Percentiles rank a stretch among this genome's conserved stretches.
These are phyloP conservation scores for Fistulifera pelliculosa DNA, from an alignment of 108 stramenopile species.

Conservation along the genomic window DNA sequence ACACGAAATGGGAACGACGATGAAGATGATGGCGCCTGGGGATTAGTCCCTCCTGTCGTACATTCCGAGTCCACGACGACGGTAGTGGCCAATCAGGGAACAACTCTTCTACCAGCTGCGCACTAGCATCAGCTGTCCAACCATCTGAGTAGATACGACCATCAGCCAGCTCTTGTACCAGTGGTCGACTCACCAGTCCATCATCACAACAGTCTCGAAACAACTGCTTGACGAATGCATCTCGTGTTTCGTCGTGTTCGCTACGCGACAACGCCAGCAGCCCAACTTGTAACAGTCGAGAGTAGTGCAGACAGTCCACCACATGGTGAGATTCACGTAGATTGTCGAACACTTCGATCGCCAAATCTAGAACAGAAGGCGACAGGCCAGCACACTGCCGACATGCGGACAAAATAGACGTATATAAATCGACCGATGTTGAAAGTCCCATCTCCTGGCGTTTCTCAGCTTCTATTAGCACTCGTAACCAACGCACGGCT, in stretches of 20 bases:
- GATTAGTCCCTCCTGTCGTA: slow-evolving; percentile 8
- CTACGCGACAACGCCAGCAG: slow-evolving; percentile 36
- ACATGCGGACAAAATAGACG: slow-evolving; percentile 35
- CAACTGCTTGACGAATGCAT: slow-evolving; percentile 25
- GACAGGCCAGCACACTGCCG: slow-evolving; percentile 4
- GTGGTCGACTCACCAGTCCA: slow-evolving; percentile 45
- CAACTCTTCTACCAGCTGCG: slow-evolving; percentile 16
- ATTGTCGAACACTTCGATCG: slow-evolving; percentile 23
- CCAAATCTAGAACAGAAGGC: slow-evolving; percentile 20
- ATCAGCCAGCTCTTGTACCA: slow-evolving; percentile 28
- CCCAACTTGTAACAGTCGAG: slow-evolving; percentile 38
- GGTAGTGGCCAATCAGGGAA: slow-evolving; percentile 48
- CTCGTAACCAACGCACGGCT: slow-evolving; percentile 49
- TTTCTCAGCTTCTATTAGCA: slow-evolving; percentile 37
- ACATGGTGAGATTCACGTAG: slow-evolving; percentile 37
- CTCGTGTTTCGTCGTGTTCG: slow-evolving; percentile 20
- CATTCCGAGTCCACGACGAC: slow-evolving; percentile 47
- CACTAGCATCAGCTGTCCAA: slow-evolving; percentile 41
- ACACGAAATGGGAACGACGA: not conserved
- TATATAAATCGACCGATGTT: slow-evolving; percentile 38
- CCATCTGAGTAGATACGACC: slow-evolving; percentile 27
- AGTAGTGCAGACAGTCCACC: slow-evolving; percentile 38
- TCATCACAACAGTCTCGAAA: slow-evolving; percentile 48
- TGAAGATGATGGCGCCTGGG: not conserved
- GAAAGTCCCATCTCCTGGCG: slow-evolving; percentile 23